Evolutionary conservation across 192 early-diverging fungal species (phyloP).

Genomic region (Coemansia aciculifera): DNA sequence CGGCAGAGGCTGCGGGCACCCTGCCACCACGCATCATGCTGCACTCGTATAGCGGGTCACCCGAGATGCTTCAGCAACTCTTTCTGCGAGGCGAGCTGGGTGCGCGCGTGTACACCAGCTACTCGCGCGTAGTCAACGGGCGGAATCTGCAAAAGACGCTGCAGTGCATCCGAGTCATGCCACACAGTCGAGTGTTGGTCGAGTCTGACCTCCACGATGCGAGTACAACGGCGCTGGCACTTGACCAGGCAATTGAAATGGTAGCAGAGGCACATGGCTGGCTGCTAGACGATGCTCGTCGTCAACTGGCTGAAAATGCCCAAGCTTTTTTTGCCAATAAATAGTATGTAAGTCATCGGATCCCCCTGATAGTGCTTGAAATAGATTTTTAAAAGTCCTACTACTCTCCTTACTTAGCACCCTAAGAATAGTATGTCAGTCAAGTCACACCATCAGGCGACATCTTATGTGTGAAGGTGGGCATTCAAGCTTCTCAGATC

Average conservation of each 20-base stretch:
- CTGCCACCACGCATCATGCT: conserved; percentile 75
- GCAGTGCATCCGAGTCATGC: conserved; percentile 69
- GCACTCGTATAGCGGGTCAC: conserved; percentile 83
- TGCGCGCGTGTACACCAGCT: conserved; percentile 71
- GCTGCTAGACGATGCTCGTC: conserved; percentile 18
- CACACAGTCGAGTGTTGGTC: conserved; percentile 75
- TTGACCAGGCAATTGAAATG: conserved; percentile 23
- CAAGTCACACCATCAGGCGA: neutral
- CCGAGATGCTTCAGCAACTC: conserved; percentile 62
- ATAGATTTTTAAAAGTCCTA: no score
- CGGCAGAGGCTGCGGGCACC: conserved; percentile 16
- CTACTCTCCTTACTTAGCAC: neutral
- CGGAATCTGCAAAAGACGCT: conserved; percentile 44
- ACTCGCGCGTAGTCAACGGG: conserved; percentile 76
- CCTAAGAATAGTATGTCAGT: neutral
- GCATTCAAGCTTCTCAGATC: neutral
- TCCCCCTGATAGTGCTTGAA: no score
- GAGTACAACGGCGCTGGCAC: conserved; percentile 12
- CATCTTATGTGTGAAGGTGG: neutral
- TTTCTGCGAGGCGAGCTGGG: conserved; percentile 35
- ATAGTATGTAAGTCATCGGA: neutral
- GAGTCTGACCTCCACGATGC: conserved; percentile 76
- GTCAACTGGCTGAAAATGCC: conserved; percentile 26
- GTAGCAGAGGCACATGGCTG: conserved; percentile 41
- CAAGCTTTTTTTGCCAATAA: conserved; percentile 23